phyloP scores from a whole-genome alignment of 139 green algal genomes.

The Chlorella ohadii region DNA sequence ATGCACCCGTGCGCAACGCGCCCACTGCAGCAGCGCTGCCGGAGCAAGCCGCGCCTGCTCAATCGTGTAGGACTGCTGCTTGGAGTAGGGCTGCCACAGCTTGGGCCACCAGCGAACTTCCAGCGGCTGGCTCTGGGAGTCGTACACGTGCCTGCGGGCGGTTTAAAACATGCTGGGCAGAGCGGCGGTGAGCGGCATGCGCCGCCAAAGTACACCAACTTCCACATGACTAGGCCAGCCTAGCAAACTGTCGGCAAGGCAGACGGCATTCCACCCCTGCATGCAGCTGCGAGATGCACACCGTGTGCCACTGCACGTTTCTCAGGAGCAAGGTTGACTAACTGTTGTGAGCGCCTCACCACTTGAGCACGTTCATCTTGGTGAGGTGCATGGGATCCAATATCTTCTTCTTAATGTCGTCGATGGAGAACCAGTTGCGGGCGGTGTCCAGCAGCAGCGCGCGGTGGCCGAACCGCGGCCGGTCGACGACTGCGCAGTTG shows the following conservation, averaged over 20 bases:
- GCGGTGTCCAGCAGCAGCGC: conserved; percentile 1
- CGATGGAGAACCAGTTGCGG: not conserved
- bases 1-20: too few relatives aligned
- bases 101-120: not conserved
- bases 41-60: not conserved
- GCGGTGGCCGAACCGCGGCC: not conserved
- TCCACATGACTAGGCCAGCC: too few relatives aligned
- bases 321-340: too few relatives aligned
- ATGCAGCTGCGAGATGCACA: too few relatives aligned
- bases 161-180: not conserved
- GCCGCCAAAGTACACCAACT: too few relatives aligned
- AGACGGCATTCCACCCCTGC: too few relatives aligned
- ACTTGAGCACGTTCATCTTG: conserved; percentile 10
- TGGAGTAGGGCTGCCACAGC: conserved; percentile 7
- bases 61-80: not conserved
- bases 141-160: conserved; percentile 4
- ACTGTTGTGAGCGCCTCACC: too few relatives aligned
- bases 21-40: too few relatives aligned
- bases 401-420: not conserved
- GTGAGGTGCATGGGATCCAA: not conserved
- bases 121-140: conserved; percentile 15
- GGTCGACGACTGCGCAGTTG: not conserved
- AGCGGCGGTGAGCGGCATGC: too few relatives aligned
- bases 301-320: not conserved
- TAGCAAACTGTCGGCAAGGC: too few relatives aligned